Evolutionary conservation across 225 moss, liverwort and hornwort species (phyloP), one percentile per base, ranked within the genome.

Genomic region (Pseudisothecium myosuroides): DNA sequence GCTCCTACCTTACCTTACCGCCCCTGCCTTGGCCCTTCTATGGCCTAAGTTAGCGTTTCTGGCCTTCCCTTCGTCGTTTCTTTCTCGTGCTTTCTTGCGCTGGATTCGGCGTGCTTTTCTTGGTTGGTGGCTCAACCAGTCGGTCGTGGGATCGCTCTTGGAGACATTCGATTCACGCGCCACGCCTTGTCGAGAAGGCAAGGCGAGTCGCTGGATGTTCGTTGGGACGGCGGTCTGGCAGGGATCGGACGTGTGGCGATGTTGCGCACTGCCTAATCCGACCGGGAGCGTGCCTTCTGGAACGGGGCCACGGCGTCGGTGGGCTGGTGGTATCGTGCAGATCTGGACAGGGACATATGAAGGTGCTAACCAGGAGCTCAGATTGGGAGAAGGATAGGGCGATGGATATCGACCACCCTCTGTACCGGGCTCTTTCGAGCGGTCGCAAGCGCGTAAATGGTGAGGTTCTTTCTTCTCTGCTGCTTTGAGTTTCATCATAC

Each of bases 371-470:
- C 52, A 89, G 87, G 90, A 92, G 73, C 74, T 88, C 87, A 88
- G 91, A 91, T 90, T 91, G 90, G 86, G 92, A 92, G 82, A 90
- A 88, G 84, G 91, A 89, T 43, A 89, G 88, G 86, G 68, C 94
- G 86, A 96, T 96, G 95, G 95, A 96, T 84, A 88, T 95, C 62
- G 95, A 95, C 66, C 91, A 93, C 85, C 94, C 95, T 82, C 89
- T 96, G 52, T 93, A 94, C 89, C 93, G 91, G 84, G 87, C 93
- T 24, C 92, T 96, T 43, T 90, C 94, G 61, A 92, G 92, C 62
- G 91, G 95, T 59, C 94, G 95, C 87, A 96, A 95, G 91, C 96
- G 95, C 89, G 72, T 92, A 56, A 96, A 92, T 93, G 95, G 95
- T 95, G 87, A 89, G 89, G 52, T 80, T 90, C 63, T 62, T 85